Evolutionary conservation across 1,139 yeast species (phyloP).

Genomic region (Maudiozyma humilis): DNA sequence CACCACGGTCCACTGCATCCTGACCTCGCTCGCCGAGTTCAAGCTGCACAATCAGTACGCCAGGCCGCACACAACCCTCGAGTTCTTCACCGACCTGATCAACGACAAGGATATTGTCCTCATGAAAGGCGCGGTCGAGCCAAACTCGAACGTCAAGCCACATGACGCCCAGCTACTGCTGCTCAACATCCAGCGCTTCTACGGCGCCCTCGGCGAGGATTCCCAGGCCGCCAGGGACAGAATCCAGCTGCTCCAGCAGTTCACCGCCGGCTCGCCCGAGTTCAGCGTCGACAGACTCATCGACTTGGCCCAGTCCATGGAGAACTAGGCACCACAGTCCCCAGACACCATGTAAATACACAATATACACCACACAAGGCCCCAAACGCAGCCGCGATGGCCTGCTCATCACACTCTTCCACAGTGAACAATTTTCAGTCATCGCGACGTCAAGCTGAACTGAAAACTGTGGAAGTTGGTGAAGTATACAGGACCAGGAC

Average conservation of each 20-base stretch:
- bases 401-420: neutral
- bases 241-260: slow-evolving; percentile 50
- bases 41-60: slow-evolving; percentile 88
- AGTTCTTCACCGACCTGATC: slow-evolving; percentile 75
- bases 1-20: slow-evolving; percentile 76
- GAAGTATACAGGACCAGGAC: too few species aligned
- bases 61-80: slow-evolving; percentile 86
- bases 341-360: neutral
- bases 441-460: neutral
- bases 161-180: slow-evolving; percentile 70
- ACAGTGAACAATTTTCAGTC: neutral
- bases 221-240: slow-evolving; percentile 41
- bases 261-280: slow-evolving; percentile 57
- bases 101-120: slow-evolving; percentile 58
- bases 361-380: too few species aligned
- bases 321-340: too few species aligned
- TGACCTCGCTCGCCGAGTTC: slow-evolving; percentile 88
- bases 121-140: slow-evolving; percentile 82
- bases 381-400: too few species aligned
- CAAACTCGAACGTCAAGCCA: slow-evolving; percentile 53
- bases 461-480: too few species aligned
- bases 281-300: slow-evolving; percentile 64
- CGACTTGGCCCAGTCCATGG: slow-evolving; percentile 64
- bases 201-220: slow-evolving; percentile 54
- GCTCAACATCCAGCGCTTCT: slow-evolving; percentile 79